phyloP scores from a whole-genome alignment of 257 asterid species.

The Solanum sejunctum region DNA sequence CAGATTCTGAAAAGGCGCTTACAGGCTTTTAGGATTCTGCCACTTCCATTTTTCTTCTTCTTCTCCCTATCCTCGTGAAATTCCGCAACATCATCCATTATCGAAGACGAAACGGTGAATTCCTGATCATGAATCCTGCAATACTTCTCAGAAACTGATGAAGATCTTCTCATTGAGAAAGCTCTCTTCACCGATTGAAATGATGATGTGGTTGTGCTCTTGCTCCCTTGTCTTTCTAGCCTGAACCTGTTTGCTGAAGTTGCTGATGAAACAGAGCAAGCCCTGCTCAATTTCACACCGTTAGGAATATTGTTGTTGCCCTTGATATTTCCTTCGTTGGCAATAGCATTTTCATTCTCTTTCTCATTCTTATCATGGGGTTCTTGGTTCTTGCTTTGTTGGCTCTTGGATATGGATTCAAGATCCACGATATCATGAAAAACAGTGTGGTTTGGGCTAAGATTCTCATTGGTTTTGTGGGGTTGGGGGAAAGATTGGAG shows the following conservation, averaged over 20 bases:
- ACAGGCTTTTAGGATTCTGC: constrained; percentile 32
- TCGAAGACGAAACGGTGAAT: constrained; percentile 6
- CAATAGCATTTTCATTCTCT: background rate
- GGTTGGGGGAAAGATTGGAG: constrained; percentile 1
- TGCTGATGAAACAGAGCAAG: constrained; percentile 13
- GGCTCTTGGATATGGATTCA: background rate
- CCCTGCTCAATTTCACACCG: constrained; percentile 14
- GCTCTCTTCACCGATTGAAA: constrained; percentile 23
- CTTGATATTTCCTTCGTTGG: background rate
- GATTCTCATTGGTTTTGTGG: background rate
- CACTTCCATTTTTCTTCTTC: constrained; percentile 5
- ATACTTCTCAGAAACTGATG: constrained; percentile 35
- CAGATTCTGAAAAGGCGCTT: constrained; percentile 33
- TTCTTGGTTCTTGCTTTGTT: background rate
- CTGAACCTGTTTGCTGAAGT: background rate
- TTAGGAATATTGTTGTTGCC: background rate
- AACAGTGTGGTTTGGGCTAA: background rate
- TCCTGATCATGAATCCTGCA: constrained; percentile 38
- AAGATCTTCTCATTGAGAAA: constrained; percentile 30
- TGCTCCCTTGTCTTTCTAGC: constrained; percentile 4
- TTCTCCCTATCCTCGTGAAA: background rate
- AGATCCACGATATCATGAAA: background rate
- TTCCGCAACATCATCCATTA: constrained; percentile 9
- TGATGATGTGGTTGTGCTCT: background rate
- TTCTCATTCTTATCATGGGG: constrained; percentile 2